Evolutionary conservation across 768 basidiomycete species (phyloP), one percentile per base, ranked within the genome.

Genomic region (Pleurotus sapidus): DNA sequence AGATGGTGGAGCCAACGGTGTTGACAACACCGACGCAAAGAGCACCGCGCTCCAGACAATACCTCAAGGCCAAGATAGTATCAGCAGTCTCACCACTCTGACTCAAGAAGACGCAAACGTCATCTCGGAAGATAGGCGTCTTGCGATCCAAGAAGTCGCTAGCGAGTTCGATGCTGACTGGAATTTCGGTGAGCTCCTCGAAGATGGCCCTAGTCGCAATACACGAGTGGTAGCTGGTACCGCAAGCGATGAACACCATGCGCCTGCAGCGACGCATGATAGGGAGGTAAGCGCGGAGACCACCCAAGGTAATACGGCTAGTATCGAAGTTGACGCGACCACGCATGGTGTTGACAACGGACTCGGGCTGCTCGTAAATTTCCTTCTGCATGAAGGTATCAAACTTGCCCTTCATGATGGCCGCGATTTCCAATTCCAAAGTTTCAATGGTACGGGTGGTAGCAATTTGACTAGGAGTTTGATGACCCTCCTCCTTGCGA

Each of bases 301-400:
- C 97, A 69, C 97, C 97, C 43, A 99, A 87, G 9, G 89, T 98
- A 68, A 99, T 91, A 61, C 81, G 82, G 74, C 92, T 84, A 54
- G 81, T 86, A 68, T 98, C 97, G 65, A 99, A 99, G 82, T 97
- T 98, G 79, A 99, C 91, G 64, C 97, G 94, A 59, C 97, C 97
- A 84, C 97, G 91, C 97, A 99, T 99, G 50, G 97, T 99, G 83
- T 99, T 99, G 75, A 98, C 94, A 61, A 98, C 97, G 24, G 94
- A 96, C 69, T 99, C 97, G 50, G 97, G 96, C 72, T 98, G 96
- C 70, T 98, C 93, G 79, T 94, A 98, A 65, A 98, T 98, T 74
- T 99, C 97, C 79, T 99, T 99, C 72, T 98, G 96, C 97, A 99
- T 99, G 78, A 99, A 99, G 70, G 96, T 95, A 69, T 93, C 93